phyloP scores from a whole-genome alignment of 768 basidiomycete genomes.

The Rhodosporidiobolus odoratus region DNA sequence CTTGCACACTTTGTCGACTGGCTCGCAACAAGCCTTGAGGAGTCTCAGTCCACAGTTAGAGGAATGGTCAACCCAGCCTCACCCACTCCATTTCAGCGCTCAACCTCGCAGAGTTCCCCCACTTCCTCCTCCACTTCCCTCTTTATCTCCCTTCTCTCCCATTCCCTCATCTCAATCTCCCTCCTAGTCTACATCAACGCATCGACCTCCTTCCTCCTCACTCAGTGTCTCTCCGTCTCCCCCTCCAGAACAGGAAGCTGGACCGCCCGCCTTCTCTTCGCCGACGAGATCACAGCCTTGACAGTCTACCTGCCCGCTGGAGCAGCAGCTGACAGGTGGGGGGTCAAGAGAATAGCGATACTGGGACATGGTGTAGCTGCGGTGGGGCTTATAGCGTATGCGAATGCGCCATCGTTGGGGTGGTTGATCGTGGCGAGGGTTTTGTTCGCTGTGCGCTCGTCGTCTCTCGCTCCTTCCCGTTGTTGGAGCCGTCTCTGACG shows the following conservation, averaged over 20 bases:
- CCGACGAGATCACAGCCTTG: conserved; percentile 36
- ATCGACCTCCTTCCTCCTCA: conserved; percentile 25
- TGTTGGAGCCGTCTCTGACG: neutral
- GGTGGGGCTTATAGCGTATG: conserved; percentile 7
- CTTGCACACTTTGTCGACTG: no score
- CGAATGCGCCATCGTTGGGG: neutral
- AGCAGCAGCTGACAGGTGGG: neutral
- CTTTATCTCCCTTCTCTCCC: conserved; percentile 15
- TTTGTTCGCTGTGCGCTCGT: conserved; percentile 31
- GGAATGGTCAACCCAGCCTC: neutral
- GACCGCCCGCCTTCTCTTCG: conserved; percentile 25
- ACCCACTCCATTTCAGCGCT: neutral
- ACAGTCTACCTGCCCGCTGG: conserved; percentile 29
- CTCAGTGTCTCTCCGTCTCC: conserved; percentile 2
- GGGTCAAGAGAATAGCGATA: conserved; percentile 7
- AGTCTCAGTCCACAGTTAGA: no score
- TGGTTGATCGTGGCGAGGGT: conserved; percentile 9
- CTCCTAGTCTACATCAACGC: conserved; percentile 37
- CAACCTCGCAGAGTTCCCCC: neutral
- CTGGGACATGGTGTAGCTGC: conserved; percentile 11
- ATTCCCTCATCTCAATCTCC: conserved; percentile 23
- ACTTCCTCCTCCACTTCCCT: neutral
- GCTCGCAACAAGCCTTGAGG: no score
- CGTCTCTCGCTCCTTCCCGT: neutral
- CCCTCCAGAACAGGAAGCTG: neutral